These are phyloP conservation scores for Aquilaria yunnanensis DNA, from an alignment of 345 rosid species.

Conservation along the genomic window DNA sequence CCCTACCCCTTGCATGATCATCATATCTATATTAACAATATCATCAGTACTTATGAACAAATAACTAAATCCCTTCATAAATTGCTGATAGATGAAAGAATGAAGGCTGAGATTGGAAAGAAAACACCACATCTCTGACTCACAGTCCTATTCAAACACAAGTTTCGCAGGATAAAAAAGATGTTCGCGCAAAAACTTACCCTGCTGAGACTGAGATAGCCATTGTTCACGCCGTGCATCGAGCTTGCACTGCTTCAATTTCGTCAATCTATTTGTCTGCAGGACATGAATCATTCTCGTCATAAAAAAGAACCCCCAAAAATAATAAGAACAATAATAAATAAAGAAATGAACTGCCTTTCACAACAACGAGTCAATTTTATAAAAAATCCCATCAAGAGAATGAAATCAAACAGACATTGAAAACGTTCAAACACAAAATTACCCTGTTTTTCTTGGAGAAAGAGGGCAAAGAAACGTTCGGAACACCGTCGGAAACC, in stretches of 20 bases:
- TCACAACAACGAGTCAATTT: neutral
- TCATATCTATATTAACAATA: no score
- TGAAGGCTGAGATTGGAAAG: no score
- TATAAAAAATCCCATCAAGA: neutral
- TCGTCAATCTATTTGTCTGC: conserved; percentile 32
- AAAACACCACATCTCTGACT: neutral
- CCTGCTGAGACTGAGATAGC: conserved; percentile 23
- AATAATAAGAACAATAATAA: neutral
- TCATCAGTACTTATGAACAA: no score
- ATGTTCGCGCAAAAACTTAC: neutral
- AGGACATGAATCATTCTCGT: conserved; percentile 1
- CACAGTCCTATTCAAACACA: conserved; percentile 6
- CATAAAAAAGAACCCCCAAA: no score
- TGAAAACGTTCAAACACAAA: neutral
- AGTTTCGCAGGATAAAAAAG: conserved; percentile 2
- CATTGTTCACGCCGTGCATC: conserved; percentile 37
- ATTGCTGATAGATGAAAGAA: no score
- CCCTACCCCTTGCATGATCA: no score
- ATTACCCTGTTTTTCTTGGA: conserved; percentile 28
- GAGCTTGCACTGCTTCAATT: conserved; percentile 35
- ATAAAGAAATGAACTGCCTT: neutral
- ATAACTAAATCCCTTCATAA: no score
- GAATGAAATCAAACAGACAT: neutral
- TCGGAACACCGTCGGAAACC: conserved; percentile 32
- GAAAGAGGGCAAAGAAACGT: conserved; percentile 16